Percentiles rank a stretch among this genome's conserved stretches.
Evolutionary conservation across 257 asterid genomes (phyloP).

Genomic region (Lycium ferocissimum): DNA sequence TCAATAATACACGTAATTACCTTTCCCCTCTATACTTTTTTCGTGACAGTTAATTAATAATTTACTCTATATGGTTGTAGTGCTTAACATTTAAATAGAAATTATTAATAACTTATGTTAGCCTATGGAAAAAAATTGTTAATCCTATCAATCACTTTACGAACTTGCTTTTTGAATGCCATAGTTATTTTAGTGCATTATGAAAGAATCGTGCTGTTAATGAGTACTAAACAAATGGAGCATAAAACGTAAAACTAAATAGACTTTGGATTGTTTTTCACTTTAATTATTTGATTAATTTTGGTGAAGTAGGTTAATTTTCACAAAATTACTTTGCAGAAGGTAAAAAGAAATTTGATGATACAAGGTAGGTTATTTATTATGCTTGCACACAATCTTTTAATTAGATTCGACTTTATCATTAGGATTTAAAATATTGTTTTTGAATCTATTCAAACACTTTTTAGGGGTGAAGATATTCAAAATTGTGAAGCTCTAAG

Average conservation of each 20-base stretch:
- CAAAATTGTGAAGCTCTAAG: too few relatives aligned
- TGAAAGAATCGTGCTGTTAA: neutral
- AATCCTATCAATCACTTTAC: neutral
- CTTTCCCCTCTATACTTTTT: neutral
- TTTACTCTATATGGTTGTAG: neutral
- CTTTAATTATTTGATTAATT: neutral
- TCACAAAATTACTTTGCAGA: neutral
- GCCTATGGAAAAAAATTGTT: neutral
- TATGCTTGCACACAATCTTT: too few relatives aligned
- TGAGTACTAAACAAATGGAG: neutral
- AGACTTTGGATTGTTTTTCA: neutral
- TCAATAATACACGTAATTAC: neutral
- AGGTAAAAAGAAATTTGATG: neutral
- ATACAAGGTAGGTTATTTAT: too few relatives aligned
- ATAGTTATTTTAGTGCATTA: neutral
- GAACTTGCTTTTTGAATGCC: slow-evolving; percentile 1
- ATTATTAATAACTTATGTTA: neutral
- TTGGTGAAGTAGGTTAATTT: neutral
- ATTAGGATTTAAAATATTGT: too few relatives aligned
- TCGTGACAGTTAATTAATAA: neutral
- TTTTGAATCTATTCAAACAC: too few relatives aligned
- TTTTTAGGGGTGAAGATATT: too few relatives aligned
- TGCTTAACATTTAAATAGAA: neutral
- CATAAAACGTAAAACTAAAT: neutral
- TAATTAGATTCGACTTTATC: too few relatives aligned